A percentile compares a stretch with the other conserved stretches of the same genome.
Conservation (phyloP, 495 filamentous ascomycete genomes). For the Parmelia sp. region DNA sequence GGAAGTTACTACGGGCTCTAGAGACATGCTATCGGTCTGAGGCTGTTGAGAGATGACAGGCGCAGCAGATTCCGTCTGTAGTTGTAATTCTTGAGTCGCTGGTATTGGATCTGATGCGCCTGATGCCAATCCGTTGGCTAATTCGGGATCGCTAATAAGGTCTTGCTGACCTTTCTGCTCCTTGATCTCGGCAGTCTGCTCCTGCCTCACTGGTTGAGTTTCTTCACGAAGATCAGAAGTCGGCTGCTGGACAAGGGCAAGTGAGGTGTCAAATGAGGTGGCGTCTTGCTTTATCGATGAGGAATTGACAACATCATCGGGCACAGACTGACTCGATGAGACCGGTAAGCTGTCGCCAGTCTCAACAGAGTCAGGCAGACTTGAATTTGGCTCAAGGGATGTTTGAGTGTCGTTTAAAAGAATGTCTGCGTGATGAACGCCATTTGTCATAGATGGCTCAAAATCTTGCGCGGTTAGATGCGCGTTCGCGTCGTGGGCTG, state of each 20-base stretch:
- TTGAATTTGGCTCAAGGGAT: slow-evolving; percentile 13
- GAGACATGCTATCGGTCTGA: neutral
- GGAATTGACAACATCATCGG: slow-evolving; percentile 1
- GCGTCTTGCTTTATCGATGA: neutral
- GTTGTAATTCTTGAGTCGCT: neutral
- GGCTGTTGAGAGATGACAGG: neutral
- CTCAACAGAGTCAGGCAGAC: slow-evolving; percentile 12
- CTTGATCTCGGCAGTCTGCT: slow-evolving; percentile 14
- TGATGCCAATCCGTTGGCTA: slow-evolving; percentile 20
- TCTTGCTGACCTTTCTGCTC: slow-evolving; percentile 19
- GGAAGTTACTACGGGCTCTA: slow-evolving; percentile 1
- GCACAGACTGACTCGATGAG: slow-evolving; percentile 15
- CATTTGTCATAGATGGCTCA: slow-evolving; percentile 17
- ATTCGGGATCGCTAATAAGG: slow-evolving; percentile 15
- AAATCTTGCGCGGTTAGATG: slow-evolving; percentile 10
- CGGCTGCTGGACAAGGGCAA: slow-evolving; percentile 22
- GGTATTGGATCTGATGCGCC: slow-evolving; percentile 4
- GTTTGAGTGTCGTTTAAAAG: slow-evolving; percentile 11
- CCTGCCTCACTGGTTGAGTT: slow-evolving; percentile 12
- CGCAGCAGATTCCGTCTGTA: neutral
- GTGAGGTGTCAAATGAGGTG: slow-evolving; percentile 15
- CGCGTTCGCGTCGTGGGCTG: slow-evolving; percentile 22
- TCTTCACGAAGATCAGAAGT: slow-evolving; percentile 28
- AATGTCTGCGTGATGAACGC: neutral
- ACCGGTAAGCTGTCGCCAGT: slow-evolving; percentile 10